Base-by-base conservation (phyloP, 2,329 filamentous ascomycete species). In the Rhinocladiella similis region DNA sequence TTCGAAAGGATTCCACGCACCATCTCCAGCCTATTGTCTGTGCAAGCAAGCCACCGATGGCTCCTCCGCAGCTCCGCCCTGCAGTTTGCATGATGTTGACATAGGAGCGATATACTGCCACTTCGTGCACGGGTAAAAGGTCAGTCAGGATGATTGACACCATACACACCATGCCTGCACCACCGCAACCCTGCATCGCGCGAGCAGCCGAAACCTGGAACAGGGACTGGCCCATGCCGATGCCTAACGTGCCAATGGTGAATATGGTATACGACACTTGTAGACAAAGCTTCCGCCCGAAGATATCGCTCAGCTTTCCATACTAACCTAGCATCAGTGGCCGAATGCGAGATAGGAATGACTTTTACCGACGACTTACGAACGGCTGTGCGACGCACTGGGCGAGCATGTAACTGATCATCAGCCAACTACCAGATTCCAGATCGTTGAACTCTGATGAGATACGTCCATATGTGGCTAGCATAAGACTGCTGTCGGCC, bases 1-100 rank as follows among this genome's bases (percentile, higher is more conserved):
- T n/a, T n/a, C 14, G 36, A n/a, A n/a, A 39, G 18, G 5, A 18
- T 18, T 3, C n/a, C 3, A 25, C 9, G 12, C 60, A 82, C 84
- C 83, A 86, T 69, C 85, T 73, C 85, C 85, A 88, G n/a, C 85
- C 85, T 10, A 87, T 75, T 0, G 78, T 77, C 59, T 87, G 83
- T 1, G 83, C 81, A 2, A 88, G 68, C 65, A 77, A 81, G 1
- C 85, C 85, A 1, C 85, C 85, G 0, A 86, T 54, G 0, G 80
- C 77, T 1, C 80, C 80, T 27, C 81, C 80, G 20, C 77, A 69
- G 59, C 74, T 77, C 5, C 77, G 70, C 12, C 79, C 79, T 0
- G 76, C 72, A 0, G 79, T 81, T 60, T 75, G 73, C 13, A 75
- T 67, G 12, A 81, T 71, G 52, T 82, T 81, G 38, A 81, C 73